Percentiles rank a stretch among this genome's conserved stretches.
Conservation (phyloP, 1,284 basidiomycete species). For the Apiotrichum siamense region DNA sequence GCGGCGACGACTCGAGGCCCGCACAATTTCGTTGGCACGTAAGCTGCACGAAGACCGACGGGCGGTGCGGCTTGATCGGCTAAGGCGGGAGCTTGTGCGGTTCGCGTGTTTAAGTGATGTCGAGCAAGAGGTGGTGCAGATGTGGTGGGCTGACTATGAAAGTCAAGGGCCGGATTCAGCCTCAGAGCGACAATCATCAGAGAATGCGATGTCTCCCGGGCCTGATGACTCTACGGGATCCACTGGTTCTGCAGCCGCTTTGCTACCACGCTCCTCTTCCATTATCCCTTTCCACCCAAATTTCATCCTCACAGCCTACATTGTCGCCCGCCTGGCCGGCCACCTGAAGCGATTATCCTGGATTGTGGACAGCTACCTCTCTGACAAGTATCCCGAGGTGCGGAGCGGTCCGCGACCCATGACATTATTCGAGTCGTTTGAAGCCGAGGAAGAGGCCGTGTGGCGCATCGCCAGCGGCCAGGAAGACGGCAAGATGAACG, state of each 20-base stretch:
- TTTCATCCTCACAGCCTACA: background rate
- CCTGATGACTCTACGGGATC: too few species aligned
- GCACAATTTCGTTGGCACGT: conserved; percentile 26
- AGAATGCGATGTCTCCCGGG: too few species aligned
- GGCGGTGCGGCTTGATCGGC: conserved; percentile 12
- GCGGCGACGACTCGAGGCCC: conserved; percentile 12
- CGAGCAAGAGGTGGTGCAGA: conserved; percentile 15
- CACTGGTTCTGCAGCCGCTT: too few species aligned
- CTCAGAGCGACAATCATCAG: too few species aligned
- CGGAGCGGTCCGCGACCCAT: background rate
- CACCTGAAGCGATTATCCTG: background rate
- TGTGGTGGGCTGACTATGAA: conserved; percentile 10
- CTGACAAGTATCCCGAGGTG: conserved; percentile 14
- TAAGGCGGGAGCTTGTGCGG: conserved; percentile 7
- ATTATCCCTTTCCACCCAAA: background rate
- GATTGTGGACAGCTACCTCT: conserved; percentile 3
- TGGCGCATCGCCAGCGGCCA: background rate
- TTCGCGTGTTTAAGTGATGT: conserved; percentile 9
- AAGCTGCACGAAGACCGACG: conserved; percentile 34
- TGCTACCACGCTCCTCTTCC: background rate
- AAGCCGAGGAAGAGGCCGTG: conserved; percentile 4
- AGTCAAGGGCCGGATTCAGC: background rate
- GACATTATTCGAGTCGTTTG: conserved; percentile 9
- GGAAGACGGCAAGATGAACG: background rate
- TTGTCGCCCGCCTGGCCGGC: background rate